A percentile compares a stretch with the other conserved stretches of the same genome.
Conservation (phyloP, 2,329 filamentous ascomycete genomes). For the Exophiala phaeomuriformis region DNA sequence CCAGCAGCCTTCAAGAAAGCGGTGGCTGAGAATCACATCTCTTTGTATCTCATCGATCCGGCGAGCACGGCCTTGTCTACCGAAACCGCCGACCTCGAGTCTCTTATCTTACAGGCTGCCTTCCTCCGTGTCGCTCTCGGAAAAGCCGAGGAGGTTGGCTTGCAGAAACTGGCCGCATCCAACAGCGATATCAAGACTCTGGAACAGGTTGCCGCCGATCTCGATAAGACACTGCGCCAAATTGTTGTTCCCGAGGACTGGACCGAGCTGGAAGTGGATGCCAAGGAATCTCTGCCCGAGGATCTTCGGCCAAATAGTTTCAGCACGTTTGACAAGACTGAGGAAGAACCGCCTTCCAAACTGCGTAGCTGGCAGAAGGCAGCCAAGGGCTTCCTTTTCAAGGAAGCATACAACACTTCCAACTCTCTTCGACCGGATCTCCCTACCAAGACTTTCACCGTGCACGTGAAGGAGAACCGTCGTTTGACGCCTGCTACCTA, state of each 20-base stretch:
- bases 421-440: conserved; percentile 74
- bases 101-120: conserved; percentile 67
- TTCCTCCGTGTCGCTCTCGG: conserved; percentile 73
- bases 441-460: conserved; percentile 73
- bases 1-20: conserved; percentile 62
- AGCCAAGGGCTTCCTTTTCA: conserved; percentile 84
- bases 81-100: conserved; percentile 54
- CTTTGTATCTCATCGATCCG: conserved; percentile 70
- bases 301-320: conserved; percentile 76
- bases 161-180: conserved; percentile 59
- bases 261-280: conserved; percentile 61
- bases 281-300: conserved; percentile 49
- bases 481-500: conserved; percentile 81
- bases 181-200: conserved; percentile 55
- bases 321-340: conserved; percentile 66
- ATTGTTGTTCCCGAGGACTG: conserved; percentile 73
- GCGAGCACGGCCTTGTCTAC: conserved; percentile 60
- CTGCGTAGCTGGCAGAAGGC: conserved; percentile 74
- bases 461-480: conserved; percentile 91
- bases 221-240: conserved; percentile 63
- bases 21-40: conserved; percentile 61
- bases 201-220: conserved; percentile 52
- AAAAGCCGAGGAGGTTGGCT: conserved; percentile 53
- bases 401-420: conserved; percentile 79
- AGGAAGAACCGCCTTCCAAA: conserved; percentile 58